phyloP scores from a whole-genome alignment of 2,329 filamentous ascomycete genomes.

The Venturia carpophila region DNA sequence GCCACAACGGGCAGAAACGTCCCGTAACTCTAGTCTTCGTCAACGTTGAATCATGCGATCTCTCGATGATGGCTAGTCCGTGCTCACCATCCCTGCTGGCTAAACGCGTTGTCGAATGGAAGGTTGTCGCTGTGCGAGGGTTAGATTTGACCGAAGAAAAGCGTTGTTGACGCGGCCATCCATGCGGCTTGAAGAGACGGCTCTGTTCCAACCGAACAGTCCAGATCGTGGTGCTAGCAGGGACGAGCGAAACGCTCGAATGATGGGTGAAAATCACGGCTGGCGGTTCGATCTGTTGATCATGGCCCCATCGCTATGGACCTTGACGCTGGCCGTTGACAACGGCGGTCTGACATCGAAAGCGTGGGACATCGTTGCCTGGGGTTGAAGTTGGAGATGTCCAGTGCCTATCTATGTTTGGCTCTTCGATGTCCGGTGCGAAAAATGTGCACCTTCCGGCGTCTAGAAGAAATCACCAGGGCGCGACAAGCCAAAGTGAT shows the following conservation, averaged over 20 bases:
- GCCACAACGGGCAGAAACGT: conserved; percentile 4
- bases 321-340: neutral
- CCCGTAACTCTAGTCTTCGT: neutral
- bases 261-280: neutral
- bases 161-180: neutral
- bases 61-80: neutral
- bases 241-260: neutral
- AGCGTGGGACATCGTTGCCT: neutral
- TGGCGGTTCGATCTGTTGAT: neutral
- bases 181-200: neutral
- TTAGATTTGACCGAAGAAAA: neutral
- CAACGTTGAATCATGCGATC: neutral
- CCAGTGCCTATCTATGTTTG: neutral
- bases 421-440: neutral
- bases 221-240: neutral
- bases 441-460: too few relatives aligned
- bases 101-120: neutral
- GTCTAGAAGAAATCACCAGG: neutral
- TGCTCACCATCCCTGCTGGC: neutral
- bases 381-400: neutral
- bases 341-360: neutral
- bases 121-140: neutral
- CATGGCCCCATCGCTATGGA: neutral
- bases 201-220: neutral
- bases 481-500: too few relatives aligned